Evolutionary conservation across 495 filamentous ascomycete genomes (phyloP).

Genomic region (Hyaloscypha bicolor): DNA sequence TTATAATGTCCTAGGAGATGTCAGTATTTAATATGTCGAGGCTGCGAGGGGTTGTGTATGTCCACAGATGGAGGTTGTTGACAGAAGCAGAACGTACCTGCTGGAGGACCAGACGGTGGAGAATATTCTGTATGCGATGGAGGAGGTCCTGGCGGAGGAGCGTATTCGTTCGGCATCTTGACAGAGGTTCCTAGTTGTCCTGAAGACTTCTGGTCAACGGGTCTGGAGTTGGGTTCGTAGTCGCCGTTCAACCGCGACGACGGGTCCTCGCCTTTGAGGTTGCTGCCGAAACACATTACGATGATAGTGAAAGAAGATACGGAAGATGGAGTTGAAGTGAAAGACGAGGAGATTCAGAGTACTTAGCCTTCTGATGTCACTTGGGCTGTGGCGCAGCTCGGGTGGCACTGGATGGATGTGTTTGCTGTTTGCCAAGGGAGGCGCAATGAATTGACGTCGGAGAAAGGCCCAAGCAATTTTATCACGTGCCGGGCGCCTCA

Average conservation of each 20-base stretch:
- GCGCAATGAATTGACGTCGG: slow-evolving; percentile 3
- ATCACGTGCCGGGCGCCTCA: neutral
- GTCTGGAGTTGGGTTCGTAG: slow-evolving; percentile 19
- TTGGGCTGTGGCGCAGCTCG: slow-evolving; percentile 7
- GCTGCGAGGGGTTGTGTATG: too few relatives aligned
- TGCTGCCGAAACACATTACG: slow-evolving; percentile 30
- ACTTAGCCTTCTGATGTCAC: slow-evolving; percentile 15
- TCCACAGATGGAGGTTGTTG: neutral
- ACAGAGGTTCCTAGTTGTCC: neutral
- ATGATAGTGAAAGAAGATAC: neutral
- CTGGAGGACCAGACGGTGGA: slow-evolving; percentile 28
- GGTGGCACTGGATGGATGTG: neutral
- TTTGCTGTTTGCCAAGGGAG: slow-evolving; percentile 5
- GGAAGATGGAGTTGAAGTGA: neutral
- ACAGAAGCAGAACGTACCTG: neutral
- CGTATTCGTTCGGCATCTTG: slow-evolving; percentile 31
- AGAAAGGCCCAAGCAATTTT: neutral
- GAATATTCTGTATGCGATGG: slow-evolving; percentile 20
- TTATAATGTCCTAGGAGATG: slow-evolving; percentile 16
- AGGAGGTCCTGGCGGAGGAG: slow-evolving; percentile 34
- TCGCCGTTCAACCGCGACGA: slow-evolving; percentile 9
- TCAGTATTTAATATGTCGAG: neutral
- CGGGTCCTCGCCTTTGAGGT: slow-evolving; percentile 25
- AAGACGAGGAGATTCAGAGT: neutral
- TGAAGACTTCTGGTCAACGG: slow-evolving; percentile 15